phyloP scores from a whole-genome alignment of 305 asterid genomes.

The Fraxinus platypoda region DNA sequence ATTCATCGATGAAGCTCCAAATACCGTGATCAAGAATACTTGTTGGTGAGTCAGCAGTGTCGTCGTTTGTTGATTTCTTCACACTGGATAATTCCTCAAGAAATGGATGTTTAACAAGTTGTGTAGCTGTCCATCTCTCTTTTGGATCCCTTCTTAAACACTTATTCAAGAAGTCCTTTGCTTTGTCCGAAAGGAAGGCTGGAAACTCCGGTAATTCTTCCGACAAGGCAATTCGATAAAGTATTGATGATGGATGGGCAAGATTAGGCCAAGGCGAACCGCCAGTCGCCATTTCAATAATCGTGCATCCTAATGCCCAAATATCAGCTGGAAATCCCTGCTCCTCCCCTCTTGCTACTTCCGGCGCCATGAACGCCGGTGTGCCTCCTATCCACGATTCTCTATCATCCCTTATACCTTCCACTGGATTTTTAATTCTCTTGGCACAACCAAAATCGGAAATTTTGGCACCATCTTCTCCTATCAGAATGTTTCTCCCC shows the following conservation, averaged over 20 bases:
- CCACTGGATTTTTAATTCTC: conserved; percentile 14
- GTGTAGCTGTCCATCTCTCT: conserved; percentile 57
- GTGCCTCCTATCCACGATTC: conserved; percentile 51
- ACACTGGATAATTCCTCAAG: conserved; percentile 19
- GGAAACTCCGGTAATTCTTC: conserved; percentile 59
- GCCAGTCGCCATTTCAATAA: conserved; percentile 75
- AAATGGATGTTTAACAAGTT: conserved; percentile 65
- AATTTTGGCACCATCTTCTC: conserved; percentile 44
- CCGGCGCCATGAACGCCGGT: conserved; percentile 86
- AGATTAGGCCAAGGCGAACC: conserved; percentile 53
- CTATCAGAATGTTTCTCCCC: conserved; percentile 57
- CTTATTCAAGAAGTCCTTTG: conserved; percentile 56
- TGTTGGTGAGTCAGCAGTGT: conserved; percentile 49
- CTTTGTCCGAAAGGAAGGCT: conserved; percentile 41
- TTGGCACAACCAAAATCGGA: conserved; percentile 78
- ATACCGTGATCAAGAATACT: conserved; percentile 70
- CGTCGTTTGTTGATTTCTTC: neutral
- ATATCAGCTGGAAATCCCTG: conserved; percentile 67
- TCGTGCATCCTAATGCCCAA: conserved; percentile 81
- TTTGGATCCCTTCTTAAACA: conserved; percentile 57
- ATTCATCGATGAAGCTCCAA: conserved; percentile 56
- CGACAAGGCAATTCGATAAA: conserved; percentile 61
- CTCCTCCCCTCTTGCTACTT: conserved; percentile 64
- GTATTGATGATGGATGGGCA: conserved; percentile 27
- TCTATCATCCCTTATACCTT: neutral